phyloP scores from a whole-genome alignment of 345 rosid species.

The Salix suchowensis region DNA sequence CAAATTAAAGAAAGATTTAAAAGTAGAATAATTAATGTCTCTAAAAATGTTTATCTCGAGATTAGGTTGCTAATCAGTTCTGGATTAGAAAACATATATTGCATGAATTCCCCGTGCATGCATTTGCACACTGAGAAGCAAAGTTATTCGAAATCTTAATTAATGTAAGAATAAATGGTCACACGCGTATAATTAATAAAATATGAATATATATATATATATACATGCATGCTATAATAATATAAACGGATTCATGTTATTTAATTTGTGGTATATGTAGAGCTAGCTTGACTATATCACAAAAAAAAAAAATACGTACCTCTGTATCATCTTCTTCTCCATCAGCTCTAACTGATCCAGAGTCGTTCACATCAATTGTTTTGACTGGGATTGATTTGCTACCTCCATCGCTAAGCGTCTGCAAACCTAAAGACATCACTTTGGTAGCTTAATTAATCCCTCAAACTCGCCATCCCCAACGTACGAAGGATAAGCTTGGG shows the following conservation, averaged over 20 bases:
- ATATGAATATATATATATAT: neutral
- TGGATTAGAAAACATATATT: neutral
- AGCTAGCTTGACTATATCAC: neutral
- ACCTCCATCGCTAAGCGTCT: slow-evolving; percentile 11
- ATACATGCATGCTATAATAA: neutral
- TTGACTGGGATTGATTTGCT: slow-evolving; percentile 3
- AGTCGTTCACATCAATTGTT: slow-evolving; percentile 42
- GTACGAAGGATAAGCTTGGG: slow-evolving; percentile 25
- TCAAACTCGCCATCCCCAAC: slow-evolving; percentile 15
- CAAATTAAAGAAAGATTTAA: neutral
- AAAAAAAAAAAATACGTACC: slow-evolving; percentile 30
- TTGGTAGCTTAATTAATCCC: slow-evolving; percentile 21
- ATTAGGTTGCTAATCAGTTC: neutral
- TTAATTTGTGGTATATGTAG: neutral
- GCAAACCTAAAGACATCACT: slow-evolving; percentile 7
- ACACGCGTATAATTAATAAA: neutral
- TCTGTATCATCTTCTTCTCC: slow-evolving; percentile 49
- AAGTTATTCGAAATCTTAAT: neutral
- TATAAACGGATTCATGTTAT: neutral
- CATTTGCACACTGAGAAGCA: neutral
- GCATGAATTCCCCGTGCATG: neutral
- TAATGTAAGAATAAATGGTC: neutral
- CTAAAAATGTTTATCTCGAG: neutral
- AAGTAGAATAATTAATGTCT: neutral
- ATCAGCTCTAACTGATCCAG: slow-evolving; percentile 57